phyloP scores from a whole-genome alignment of 2,329 filamentous ascomycete species.

The Epicoccum nigrum region DNA sequence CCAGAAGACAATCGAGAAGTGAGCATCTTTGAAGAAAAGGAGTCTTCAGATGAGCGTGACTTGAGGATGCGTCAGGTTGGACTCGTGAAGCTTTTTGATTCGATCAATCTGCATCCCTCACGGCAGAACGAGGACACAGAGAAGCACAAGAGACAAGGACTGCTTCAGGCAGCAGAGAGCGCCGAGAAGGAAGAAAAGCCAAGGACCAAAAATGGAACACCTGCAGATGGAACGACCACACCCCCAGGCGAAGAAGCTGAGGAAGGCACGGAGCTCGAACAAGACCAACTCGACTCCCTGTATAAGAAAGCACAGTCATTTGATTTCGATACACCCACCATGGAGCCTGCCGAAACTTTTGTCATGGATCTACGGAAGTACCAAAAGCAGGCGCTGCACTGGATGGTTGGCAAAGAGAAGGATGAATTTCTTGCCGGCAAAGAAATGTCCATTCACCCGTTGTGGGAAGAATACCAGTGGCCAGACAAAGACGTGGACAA shows the following conservation, averaged over 20 bases:
- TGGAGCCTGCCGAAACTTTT: conserved; percentile 83
- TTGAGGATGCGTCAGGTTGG: conserved; percentile 84
- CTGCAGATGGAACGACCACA: conserved; percentile 55
- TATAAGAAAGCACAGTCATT: conserved; percentile 98
- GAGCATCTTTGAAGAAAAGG: conserved; percentile 80
- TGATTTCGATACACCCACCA: conserved; percentile 88
- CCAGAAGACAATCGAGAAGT: conserved; percentile 73
- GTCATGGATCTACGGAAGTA: conserved; percentile 85
- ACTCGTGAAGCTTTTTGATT: conserved; percentile 85
- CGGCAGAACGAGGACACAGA: conserved; percentile 75
- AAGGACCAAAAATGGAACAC: conserved; percentile 58
- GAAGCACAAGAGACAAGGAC: conserved; percentile 79
- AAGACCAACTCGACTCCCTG: conserved; percentile 90
- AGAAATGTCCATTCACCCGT: conserved; percentile 87
- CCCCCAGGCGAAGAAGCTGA: conserved; percentile 70
- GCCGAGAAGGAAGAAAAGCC: conserved; percentile 66
- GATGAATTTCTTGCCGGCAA: conserved; percentile 70
- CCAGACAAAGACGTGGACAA: conserved; percentile 87
- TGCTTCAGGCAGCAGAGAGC: conserved; percentile 86
- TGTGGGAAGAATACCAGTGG: conserved; percentile 97
- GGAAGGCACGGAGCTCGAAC: conserved; percentile 88
- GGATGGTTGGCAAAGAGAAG: conserved; percentile 95
- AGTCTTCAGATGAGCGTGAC: conserved; percentile 83
- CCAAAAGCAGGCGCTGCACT: conserved; percentile 92
- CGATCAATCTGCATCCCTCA: conserved; percentile 81